phyloP scores from a whole-genome alignment of 139 green algal species.

The Chlorella sorokiniana region DNA sequence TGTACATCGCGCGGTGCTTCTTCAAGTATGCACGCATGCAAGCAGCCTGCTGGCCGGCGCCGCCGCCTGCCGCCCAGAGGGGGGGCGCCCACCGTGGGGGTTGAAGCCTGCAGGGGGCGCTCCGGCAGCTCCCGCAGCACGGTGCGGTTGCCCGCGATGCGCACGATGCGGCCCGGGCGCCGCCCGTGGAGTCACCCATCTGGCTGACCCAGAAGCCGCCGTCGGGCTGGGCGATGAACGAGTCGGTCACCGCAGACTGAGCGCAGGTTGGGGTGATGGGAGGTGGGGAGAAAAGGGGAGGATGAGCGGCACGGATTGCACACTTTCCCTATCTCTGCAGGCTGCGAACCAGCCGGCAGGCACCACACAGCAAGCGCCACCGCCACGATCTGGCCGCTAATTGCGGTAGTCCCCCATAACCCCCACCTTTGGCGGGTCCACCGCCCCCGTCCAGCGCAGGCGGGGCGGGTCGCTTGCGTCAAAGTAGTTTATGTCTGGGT shows the following conservation, averaged over 20 bases:
- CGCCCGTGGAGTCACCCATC: constrained; percentile 7
- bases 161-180: constrained; percentile 8
- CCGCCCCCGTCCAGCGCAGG: no score
- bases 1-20: no score
- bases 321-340: no score
- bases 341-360: no score
- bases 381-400: no score
- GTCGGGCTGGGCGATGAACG: background rate
- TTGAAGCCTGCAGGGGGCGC: background rate
- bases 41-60: no score
- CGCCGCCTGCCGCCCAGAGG: no score
- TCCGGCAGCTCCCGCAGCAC: background rate
- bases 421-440: no score
- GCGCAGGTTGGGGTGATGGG: background rate
- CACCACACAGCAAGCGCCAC: no score
- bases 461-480: no score
- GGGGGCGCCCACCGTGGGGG: background rate
- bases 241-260: constrained; percentile 16
- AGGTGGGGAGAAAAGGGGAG: background rate
- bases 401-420: no score
- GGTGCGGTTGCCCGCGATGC: background rate
- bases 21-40: no score
- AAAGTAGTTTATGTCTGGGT: constrained; percentile 17
- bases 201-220: constrained; percentile 21
- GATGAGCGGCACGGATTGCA: background rate